Evolutionary conservation across 2,329 filamentous ascomycete species (phyloP).

Genomic region (Aspergillus glaucus): DNA sequence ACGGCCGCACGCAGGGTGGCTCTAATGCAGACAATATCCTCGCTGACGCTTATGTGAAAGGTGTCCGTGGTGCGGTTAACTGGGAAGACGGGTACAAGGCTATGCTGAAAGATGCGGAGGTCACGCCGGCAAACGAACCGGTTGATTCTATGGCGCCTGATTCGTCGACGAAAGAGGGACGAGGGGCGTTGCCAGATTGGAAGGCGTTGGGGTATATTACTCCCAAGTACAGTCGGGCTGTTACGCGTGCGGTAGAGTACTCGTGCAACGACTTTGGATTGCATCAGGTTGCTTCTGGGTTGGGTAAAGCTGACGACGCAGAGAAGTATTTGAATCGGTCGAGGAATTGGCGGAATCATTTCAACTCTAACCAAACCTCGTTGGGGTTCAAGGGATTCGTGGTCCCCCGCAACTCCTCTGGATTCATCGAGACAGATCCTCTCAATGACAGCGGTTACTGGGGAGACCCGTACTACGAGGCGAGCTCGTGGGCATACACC

Average conservation of each 20-base stretch:
- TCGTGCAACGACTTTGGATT: constrained; percentile 63
- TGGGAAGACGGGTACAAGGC: constrained; percentile 59
- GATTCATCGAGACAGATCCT: constrained; percentile 46
- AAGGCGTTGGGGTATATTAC: constrained; percentile 59
- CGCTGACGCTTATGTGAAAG: constrained; percentile 66
- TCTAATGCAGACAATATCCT: constrained; percentile 67
- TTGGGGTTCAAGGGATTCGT: constrained; percentile 61
- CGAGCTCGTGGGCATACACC: constrained; percentile 58
- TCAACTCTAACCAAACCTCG: constrained; percentile 54
- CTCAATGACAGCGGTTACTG: constrained; percentile 58
- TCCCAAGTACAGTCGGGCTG: constrained; percentile 53
- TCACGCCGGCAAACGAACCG: constrained; percentile 53
- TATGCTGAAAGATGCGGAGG: constrained; percentile 63
- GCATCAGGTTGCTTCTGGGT: constrained; percentile 57
- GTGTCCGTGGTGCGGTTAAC: constrained; percentile 53
- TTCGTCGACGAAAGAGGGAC: constrained; percentile 60
- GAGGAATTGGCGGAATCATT: constrained; percentile 66
- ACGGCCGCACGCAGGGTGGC: constrained; percentile 63
- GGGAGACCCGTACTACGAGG: constrained; percentile 57
- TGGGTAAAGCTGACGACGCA: constrained; percentile 48
- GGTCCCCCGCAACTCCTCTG: constrained; percentile 50
- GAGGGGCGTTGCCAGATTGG: constrained; percentile 66
- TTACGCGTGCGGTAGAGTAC: constrained; percentile 62
- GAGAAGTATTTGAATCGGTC: constrained; percentile 57
- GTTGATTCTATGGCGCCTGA: constrained; percentile 49